Evolutionary conservation across 2,329 filamentous ascomycete genomes (phyloP), one percentile per base, ranked within the genome.

Genomic region (Tolypocladium ovalisporum): DNA sequence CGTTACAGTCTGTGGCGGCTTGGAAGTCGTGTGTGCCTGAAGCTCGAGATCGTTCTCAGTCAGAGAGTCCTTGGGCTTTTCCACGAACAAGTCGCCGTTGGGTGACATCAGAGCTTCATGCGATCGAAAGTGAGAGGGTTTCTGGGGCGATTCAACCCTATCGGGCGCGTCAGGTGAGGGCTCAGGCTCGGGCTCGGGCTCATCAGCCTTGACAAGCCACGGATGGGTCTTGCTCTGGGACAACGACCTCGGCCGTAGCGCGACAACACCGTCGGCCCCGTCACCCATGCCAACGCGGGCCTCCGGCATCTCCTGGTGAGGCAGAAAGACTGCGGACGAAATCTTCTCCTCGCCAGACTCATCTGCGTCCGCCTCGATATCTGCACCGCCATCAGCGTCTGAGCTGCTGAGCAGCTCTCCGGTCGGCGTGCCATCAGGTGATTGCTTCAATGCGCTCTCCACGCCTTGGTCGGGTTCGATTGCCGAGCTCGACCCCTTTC

Each of bases 311-410:
- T 79, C 79, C 64, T 89, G 85, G 74, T 93, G 89, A 47, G 89
- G 89, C 53, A 91, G 79, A 68, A 94, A 94, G 44, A 91, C 79
- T 29, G 89, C 89, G 36, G 88, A 93, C n/a, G 88, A 90, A 61
- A 94, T 91, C 70, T 93, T 89, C 70, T 94, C 89, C 68, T 89
- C 85, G 58, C 89, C 87, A 17, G 88, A 91, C 58, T 83, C 80
- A 44, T 84, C 80, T 22, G 62, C 64, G 24, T 65, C 63, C 24
- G 74, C 76, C 52, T 82, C 78, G 22, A 60, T 61, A 44, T 68
- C 65, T n/a, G 56, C 59, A 39, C 60, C 59, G 2, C 59, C 58
- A 27, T 61, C 58, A 7, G 22, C 56, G 9, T 58, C 58, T 37
- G 51, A 49, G 15, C 44, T 65, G 60, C 79, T 76, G 54, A 70